Percentiles rank a stretch among this genome's conserved stretches.
Conservation (phyloP, 495 filamentous ascomycete species). For the Friedmanniomyces simplex region DNA sequence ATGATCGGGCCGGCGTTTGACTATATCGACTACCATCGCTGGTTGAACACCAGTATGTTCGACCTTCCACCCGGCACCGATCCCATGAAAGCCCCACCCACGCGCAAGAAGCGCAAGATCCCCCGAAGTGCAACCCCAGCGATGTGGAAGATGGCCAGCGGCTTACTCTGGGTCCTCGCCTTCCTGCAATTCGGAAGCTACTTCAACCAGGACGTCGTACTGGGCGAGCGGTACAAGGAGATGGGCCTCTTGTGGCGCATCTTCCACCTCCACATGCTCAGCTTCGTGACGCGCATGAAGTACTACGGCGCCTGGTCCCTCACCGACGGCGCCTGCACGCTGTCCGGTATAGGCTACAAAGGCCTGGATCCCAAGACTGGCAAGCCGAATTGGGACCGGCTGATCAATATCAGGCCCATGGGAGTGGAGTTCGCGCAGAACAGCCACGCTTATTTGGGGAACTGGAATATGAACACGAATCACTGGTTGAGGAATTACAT, state of each 20-base stretch:
- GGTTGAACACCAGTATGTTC: slow-evolving; percentile 92
- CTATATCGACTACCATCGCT: slow-evolving; percentile 80
- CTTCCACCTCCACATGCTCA: slow-evolving; percentile 70
- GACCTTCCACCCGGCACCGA: slow-evolving; percentile 69
- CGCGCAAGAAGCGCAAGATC: slow-evolving; percentile 87
- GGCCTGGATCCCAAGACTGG: slow-evolving; percentile 76
- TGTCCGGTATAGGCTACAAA: slow-evolving; percentile 88
- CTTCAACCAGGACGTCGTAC: slow-evolving; percentile 52
- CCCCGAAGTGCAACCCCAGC: slow-evolving; percentile 85
- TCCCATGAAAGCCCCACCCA: slow-evolving; percentile 68
- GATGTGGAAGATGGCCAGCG: slow-evolving; percentile 58
- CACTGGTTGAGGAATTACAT: slow-evolving; percentile 93
- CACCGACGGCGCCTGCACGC: slow-evolving; percentile 89
- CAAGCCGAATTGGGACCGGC: slow-evolving; percentile 75
- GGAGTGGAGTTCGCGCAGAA: slow-evolving; percentile 84
- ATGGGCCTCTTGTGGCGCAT: slow-evolving; percentile 62
- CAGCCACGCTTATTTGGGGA: slow-evolving; percentile 72
- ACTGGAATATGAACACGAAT: slow-evolving; percentile 98
- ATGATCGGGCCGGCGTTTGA: slow-evolving; percentile 87
- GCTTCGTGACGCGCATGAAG: slow-evolving; percentile 69
- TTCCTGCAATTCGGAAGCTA: slow-evolving; percentile 65
- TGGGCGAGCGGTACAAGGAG: slow-evolving; percentile 50
- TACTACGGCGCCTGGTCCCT: slow-evolving; percentile 94
- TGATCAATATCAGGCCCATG: slow-evolving; percentile 78
- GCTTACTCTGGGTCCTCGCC: slow-evolving; percentile 64